phyloP scores from a whole-genome alignment of 129 eudicot genomes.

The Helichrysum umbraculigerum region DNA sequence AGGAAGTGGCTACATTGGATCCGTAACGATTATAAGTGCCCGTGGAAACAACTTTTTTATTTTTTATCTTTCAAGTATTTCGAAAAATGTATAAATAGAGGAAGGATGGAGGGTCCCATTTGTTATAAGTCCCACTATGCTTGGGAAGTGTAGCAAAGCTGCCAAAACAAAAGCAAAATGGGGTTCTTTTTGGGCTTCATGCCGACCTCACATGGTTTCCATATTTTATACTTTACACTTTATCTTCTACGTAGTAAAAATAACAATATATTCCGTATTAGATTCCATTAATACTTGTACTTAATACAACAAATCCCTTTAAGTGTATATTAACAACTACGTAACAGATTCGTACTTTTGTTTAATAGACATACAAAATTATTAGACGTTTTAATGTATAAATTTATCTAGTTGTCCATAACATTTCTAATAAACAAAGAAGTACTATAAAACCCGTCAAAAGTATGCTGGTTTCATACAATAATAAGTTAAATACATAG shows the following conservation, averaged over 20 bases:
- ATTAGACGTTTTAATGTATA: no score
- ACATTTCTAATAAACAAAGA: neutral
- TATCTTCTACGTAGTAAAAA: neutral
- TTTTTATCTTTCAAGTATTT: no score
- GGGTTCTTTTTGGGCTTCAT: slow-evolving; percentile 39
- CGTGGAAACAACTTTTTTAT: no score
- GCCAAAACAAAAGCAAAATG: slow-evolving; percentile 45
- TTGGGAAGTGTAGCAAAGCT: slow-evolving; percentile 47
- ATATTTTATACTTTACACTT: neutral
- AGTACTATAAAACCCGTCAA: no score
- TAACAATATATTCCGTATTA: neutral
- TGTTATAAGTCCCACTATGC: slow-evolving; percentile 32
- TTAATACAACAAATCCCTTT: no score
- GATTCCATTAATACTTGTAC: neutral
- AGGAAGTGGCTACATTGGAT: no score
- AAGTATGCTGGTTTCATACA: neutral
- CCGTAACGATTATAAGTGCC: no score
- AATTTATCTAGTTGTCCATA: no score
- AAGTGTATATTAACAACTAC: no score
- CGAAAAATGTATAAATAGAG: neutral
- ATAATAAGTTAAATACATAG: no score
- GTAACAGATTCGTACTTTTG: neutral
- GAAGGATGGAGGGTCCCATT: neutral
- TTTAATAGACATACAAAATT: no score
- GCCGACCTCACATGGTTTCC: slow-evolving; percentile 40